Evolutionary conservation across 1,284 basidiomycete species (phyloP).

Genomic region (Rhodotorula sp.): DNA sequence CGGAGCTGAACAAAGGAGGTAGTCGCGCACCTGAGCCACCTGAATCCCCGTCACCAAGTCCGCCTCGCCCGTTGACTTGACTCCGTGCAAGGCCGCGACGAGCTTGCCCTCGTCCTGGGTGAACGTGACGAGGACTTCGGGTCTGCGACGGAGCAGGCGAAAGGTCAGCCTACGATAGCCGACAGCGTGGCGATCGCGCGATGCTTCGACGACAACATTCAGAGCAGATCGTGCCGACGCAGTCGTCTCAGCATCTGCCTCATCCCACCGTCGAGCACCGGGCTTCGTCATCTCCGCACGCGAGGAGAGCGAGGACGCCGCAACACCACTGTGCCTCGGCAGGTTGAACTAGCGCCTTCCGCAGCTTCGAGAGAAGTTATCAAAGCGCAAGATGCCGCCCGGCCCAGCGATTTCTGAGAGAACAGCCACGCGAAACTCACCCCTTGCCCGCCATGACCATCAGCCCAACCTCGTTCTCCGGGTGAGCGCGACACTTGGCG

Average conservation of each 20-base stretch:
- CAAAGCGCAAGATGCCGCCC: not conserved
- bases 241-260: not conserved
- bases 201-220: not conserved
- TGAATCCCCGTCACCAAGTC: conserved; percentile 88
- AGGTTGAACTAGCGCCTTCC: no score
- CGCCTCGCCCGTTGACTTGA: conserved; percentile 67
- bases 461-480: conserved; percentile 93
- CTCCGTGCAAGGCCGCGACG: conserved; percentile 70
- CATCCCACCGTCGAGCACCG: no score
- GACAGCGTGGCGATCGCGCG: not conserved
- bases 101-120: conserved; percentile 94
- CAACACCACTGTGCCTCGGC: not conserved
- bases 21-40: conserved; percentile 65
- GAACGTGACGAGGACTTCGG: conserved; percentile 92
- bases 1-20: not conserved
- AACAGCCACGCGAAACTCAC: conserved; percentile 56
- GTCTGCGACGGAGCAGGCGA: conserved; percentile 56
- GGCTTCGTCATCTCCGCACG: conserved; percentile 10
- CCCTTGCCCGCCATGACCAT: conserved; percentile 93
- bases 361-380: not conserved
- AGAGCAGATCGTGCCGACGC: not conserved
- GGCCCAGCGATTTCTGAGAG: not conserved
- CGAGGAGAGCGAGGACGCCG: not conserved
- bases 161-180: not conserved
- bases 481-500: conserved; percentile 91